A percentile compares a stretch with the other conserved stretches of the same genome.
Evolutionary conservation across 495 filamentous ascomycete species (phyloP).

Genomic region (Xylaria telfairii): DNA sequence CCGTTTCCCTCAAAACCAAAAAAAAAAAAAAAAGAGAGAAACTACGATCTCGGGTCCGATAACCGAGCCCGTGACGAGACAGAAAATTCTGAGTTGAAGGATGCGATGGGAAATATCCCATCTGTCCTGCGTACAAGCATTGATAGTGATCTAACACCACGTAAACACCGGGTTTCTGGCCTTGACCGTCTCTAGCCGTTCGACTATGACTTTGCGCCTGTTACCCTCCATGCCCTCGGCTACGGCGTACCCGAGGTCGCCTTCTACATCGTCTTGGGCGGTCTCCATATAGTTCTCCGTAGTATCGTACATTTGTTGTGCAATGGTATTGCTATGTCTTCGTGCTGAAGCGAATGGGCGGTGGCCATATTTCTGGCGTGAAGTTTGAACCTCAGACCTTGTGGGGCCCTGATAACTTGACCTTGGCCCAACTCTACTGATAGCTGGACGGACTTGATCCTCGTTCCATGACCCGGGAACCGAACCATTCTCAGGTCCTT

Average conservation of each 20-base stretch:
- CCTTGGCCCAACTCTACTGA: slow-evolving; percentile 22
- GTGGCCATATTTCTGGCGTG: slow-evolving; percentile 11
- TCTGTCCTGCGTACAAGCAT: background rate
- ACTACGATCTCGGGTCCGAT: background rate
- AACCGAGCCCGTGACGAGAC: background rate
- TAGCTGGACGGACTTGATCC: slow-evolving; percentile 17
- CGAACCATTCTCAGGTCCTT: slow-evolving; percentile 26
- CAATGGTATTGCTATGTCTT: slow-evolving; percentile 48
- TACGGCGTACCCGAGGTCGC: slow-evolving; percentile 91
- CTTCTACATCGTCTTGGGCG: slow-evolving; percentile 81
- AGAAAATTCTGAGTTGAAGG: background rate
- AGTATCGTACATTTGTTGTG: slow-evolving; percentile 49
- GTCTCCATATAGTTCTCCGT: slow-evolving; percentile 44
- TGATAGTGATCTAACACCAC: slow-evolving; percentile 74
- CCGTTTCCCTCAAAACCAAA: slow-evolving; percentile 1
- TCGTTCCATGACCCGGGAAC: slow-evolving; percentile 18
- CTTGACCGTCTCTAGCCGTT: slow-evolving; percentile 93
- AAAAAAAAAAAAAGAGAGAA: slow-evolving; percentile 3
- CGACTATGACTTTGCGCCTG: slow-evolving; percentile 92
- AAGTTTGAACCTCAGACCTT: slow-evolving; percentile 22
- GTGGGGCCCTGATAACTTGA: slow-evolving; percentile 47
- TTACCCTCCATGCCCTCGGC: slow-evolving; percentile 92
- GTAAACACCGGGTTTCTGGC: slow-evolving; percentile 94
- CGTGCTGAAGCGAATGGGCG: slow-evolving; percentile 26
- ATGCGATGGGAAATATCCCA: background rate